Conservation (phyloP, 176 grass and related monocot species). For the Microstegium vimineum region DNA sequence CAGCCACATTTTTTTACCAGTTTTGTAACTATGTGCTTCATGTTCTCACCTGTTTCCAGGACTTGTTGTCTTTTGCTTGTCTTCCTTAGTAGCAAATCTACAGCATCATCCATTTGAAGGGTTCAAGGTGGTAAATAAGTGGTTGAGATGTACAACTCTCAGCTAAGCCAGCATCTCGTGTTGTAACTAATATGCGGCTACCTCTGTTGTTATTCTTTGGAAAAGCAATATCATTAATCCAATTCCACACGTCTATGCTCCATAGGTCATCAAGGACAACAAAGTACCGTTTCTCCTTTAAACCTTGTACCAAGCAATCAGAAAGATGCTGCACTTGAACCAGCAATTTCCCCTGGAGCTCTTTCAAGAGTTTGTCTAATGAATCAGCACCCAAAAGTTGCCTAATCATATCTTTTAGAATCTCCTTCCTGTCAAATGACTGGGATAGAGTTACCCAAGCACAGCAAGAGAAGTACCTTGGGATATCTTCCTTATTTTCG, state of each 20-base stretch:
- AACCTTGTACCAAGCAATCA: neutral
- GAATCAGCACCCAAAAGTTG: neutral
- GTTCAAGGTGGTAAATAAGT: conserved; percentile 13
- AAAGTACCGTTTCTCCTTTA: conserved; percentile 20
- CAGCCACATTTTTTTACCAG: conserved; percentile 8
- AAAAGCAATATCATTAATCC: conserved; percentile 4
- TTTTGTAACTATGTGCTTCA: neutral
- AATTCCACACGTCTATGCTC: conserved; percentile 4
- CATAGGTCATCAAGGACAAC: conserved; percentile 43
- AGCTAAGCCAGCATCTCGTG: conserved; percentile 16
- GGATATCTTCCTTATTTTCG: neutral
- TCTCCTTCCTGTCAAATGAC: conserved; percentile 11
- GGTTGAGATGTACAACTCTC: neutral
- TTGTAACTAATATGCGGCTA: conserved; percentile 22
- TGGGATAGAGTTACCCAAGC: conserved; percentile 37
- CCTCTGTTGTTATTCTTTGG: neutral
- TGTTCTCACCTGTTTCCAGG: neutral
- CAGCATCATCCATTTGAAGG: conserved; percentile 12
- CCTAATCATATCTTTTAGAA: conserved; percentile 25
- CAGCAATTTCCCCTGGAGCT: neutral
- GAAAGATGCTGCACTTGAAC: neutral
- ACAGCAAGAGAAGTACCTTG: conserved; percentile 4
- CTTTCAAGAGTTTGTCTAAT: neutral
- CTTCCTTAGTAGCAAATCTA: conserved; percentile 8
- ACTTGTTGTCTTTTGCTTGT: neutral